Evolutionary conservation across 1,139 yeast genomes (phyloP).

Genomic region (Candida sanyaensis): DNA sequence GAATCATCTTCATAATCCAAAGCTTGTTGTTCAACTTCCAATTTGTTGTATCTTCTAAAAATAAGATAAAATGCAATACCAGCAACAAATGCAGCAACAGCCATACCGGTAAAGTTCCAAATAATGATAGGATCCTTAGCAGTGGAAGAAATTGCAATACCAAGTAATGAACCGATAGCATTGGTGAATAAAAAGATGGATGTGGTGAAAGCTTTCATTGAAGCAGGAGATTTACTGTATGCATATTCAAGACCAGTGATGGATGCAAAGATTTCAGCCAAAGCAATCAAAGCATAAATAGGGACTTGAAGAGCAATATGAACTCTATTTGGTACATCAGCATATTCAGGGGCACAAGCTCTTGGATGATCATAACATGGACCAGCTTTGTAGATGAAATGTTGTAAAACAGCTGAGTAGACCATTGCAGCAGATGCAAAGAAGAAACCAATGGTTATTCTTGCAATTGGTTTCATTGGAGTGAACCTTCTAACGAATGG

Average conservation of each 20-base stretch:
- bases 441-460: constrained; percentile 74
- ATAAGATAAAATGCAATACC: constrained; percentile 62
- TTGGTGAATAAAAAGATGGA: constrained; percentile 59
- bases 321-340: constrained; percentile 46
- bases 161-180: constrained; percentile 71
- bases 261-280: constrained; percentile 65
- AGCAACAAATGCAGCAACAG: constrained; percentile 57
- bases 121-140: constrained; percentile 65
- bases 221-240: constrained; percentile 66
- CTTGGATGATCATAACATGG: constrained; percentile 72
- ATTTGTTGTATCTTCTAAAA: constrained; percentile 56
- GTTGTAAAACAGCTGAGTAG: constrained; percentile 80
- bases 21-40: constrained; percentile 60
- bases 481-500: constrained; percentile 57
- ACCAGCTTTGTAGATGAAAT: constrained; percentile 66
- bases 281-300: constrained; percentile 58
- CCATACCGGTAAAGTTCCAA: constrained; percentile 67
- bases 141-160: constrained; percentile 68
- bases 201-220: constrained; percentile 67
- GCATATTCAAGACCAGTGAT: constrained; percentile 69
- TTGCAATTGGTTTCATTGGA: constrained; percentile 66
- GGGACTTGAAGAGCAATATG: constrained; percentile 66
- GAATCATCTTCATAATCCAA: constrained; percentile 40
- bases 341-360: constrained; percentile 28
- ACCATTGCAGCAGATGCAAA: constrained; percentile 70